These are phyloP conservation scores for Pueraria montana DNA, from an alignment of 306 rosid species.

Conservation along the genomic window DNA sequence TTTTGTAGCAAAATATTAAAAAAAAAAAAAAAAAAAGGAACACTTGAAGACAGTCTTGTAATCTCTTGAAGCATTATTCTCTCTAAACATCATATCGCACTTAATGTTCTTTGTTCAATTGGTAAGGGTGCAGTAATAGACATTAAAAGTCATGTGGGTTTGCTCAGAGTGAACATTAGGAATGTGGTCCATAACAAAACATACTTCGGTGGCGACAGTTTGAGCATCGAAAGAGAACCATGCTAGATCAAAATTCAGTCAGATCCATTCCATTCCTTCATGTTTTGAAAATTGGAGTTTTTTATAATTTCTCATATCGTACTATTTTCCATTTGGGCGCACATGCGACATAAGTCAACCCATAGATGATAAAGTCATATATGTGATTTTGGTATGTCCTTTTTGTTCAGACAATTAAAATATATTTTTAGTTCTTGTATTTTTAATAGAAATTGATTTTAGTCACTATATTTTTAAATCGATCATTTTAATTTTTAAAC, in stretches of 20 bases:
- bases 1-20: not conserved
- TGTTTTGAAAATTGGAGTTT: slow-evolving; percentile 36
- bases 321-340: slow-evolving; percentile 1
- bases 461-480: too few relatives aligned
- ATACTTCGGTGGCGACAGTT: slow-evolving; percentile 18
- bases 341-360: slow-evolving; percentile 22
- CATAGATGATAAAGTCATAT: slow-evolving; percentile 25
- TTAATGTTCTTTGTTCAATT: slow-evolving; percentile 29
- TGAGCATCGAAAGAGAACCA: slow-evolving; percentile 27
- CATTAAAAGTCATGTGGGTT: slow-evolving; percentile 45
- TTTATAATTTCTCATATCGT: slow-evolving; percentile 11
- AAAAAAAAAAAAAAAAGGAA: not conserved
- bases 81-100: slow-evolving; percentile 10
- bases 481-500: too few relatives aligned
- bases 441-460: too few relatives aligned
- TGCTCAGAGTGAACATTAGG: slow-evolving; percentile 15
- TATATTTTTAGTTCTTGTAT: too few relatives aligned
- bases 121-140: slow-evolving; percentile 6
- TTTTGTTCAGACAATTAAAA: slow-evolving; percentile 27
- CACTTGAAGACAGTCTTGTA: slow-evolving; percentile 41
- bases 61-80: slow-evolving; percentile 30
- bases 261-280: slow-evolving; percentile 22
- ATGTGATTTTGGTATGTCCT: slow-evolving; percentile 26
- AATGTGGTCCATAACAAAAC: slow-evolving; percentile 46
- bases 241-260: slow-evolving; percentile 34